Evolutionary conservation across 2,329 filamentous ascomycete genomes (phyloP), one percentile per base, ranked within the genome.

Genomic region (Pseudopithomyces maydicus): DNA sequence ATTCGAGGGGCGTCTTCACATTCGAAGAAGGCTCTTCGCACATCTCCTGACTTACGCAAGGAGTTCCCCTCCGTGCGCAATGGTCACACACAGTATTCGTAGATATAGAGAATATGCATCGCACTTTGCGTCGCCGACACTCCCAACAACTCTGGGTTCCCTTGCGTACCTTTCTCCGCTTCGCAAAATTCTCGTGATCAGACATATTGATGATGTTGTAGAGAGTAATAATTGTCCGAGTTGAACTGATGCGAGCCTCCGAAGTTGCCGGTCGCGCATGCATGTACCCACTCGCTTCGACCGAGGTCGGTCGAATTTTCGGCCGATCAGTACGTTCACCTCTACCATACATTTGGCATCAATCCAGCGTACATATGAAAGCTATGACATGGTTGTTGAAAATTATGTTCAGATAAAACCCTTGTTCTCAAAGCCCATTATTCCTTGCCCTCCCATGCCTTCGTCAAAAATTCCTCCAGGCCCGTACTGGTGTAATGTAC

Each of bases 401-500:
- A n/a, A n/a, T n/a, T n/a, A n/a, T n/a, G n/a, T n/a, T n/a, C n/a
- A n/a, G n/a, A n/a, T n/a, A n/a, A n/a, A n/a, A n/a, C n/a, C n/a
- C n/a, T n/a, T n/a, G n/a, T n/a, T n/a, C n/a, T n/a, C n/a, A n/a
- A n/a, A n/a, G n/a, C n/a, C n/a, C n/a, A n/a, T n/a, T 19, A 48
- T 6, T 53, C 51, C 58, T 76, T 77, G 6, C 69, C 74, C n/a
- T 51, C 47, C 79, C 78, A 80, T 6, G 67, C 63, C 29, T 75
- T 53, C 1, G 46, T 57, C 26, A 81, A 57, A 33, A 80, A 80
- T 0, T 72, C 70, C 46, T 79, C 76, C 0, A 71, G 63, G 17
- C 57, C 38, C 1, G 70, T 77, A 52, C 81, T 81, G 44, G 76
- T 47, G 26, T 76, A 78, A 29, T 80, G 77, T 12, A 82, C 64